These are phyloP conservation scores for Diaporthe sp. DNA, from an alignment of 2,329 filamentous ascomycete genomes.

Conservation along the genomic window DNA sequence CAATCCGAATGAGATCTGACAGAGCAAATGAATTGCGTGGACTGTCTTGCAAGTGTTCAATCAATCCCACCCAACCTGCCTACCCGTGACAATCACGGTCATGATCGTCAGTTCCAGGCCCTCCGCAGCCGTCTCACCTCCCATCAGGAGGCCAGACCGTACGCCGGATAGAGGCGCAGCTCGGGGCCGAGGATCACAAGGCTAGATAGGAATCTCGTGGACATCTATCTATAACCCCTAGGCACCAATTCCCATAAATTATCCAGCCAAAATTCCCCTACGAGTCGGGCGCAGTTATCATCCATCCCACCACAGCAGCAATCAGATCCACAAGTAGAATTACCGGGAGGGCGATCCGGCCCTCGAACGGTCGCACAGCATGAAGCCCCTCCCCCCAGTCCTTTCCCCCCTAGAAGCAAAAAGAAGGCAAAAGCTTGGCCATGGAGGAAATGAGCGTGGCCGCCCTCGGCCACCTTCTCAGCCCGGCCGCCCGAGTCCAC, in stretches of 20 bases:
- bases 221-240: background rate
- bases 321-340: background rate
- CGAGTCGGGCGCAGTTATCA: background rate
- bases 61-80: background rate
- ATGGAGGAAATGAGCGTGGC: background rate
- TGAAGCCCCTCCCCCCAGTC: background rate
- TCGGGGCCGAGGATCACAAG: background rate
- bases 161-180: no score
- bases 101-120: background rate
- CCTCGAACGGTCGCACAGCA: slow-evolving; percentile 11
- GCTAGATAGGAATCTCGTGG: background rate
- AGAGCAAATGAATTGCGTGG: background rate
- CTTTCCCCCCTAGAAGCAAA: background rate
- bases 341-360: background rate
- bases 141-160: background rate
- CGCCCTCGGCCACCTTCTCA: background rate
- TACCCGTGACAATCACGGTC: background rate
- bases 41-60: background rate
- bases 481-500: background rate
- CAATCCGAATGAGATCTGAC: background rate
- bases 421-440: background rate
- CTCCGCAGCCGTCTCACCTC: background rate
- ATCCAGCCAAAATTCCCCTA: background rate
- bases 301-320: no score
- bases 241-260: background rate